A percentile compares a stretch with the other conserved stretches of the same genome.
Conservation (phyloP, 2,329 filamentous ascomycete species). For the Penicillium janthinellum region DNA sequence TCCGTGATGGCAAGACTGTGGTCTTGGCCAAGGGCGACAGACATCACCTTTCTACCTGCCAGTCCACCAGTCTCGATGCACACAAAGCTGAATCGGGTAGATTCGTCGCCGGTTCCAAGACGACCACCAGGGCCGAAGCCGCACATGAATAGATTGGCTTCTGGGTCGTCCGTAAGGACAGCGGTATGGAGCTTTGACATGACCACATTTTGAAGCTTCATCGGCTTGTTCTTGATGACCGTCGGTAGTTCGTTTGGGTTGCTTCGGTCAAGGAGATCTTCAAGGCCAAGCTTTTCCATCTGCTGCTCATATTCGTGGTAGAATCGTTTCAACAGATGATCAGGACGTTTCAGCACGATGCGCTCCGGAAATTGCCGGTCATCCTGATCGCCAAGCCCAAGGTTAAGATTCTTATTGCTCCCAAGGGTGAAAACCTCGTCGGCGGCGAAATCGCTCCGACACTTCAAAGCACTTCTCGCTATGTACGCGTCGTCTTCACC, state of each 20-base stretch:
- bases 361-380: constrained; percentile 92
- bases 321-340: constrained; percentile 73
- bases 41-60: constrained; percentile 70
- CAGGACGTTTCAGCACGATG: constrained; percentile 72
- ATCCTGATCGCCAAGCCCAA: constrained; percentile 93
- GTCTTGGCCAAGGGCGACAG: constrained; percentile 86
- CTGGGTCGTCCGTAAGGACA: constrained; percentile 80
- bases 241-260: constrained; percentile 65
- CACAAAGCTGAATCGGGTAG: constrained; percentile 81
- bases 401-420: constrained; percentile 90
- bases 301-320: constrained; percentile 64
- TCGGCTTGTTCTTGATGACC: constrained; percentile 68
- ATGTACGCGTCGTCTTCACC: constrained; percentile 49
- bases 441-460: constrained; percentile 55
- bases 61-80: constrained; percentile 77
- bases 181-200: constrained; percentile 93
- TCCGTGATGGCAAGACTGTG: constrained; percentile 83
- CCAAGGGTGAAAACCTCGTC: constrained; percentile 93
- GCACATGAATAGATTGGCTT: constrained; percentile 89
- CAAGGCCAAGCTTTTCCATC: constrained; percentile 34
- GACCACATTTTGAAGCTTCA: constrained; percentile 77
- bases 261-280: constrained; percentile 30
- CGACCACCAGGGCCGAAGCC: constrained; percentile 89
- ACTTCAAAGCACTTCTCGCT: constrained; percentile 29
- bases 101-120: constrained; percentile 85